A percentile compares a stretch with the other conserved stretches of the same genome.
Conservation (phyloP, 148 eudicot species). For the Selenicereus undatus region DNA sequence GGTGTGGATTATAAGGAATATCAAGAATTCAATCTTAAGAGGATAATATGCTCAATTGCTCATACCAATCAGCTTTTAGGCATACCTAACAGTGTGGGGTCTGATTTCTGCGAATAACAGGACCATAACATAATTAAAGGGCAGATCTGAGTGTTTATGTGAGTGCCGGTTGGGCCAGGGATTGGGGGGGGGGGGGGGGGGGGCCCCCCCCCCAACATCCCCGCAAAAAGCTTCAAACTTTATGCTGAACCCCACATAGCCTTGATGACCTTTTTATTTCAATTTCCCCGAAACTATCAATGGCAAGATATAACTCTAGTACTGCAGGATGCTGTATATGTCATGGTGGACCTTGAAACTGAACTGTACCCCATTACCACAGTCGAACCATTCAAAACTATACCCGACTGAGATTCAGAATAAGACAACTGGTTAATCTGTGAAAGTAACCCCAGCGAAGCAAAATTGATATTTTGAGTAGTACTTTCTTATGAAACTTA, state of each 20-base stretch:
- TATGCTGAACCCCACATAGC: not conserved
- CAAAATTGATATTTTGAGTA: not conserved
- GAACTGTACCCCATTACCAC: not conserved
- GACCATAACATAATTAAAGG: not conserved
- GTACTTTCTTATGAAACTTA: too few relatives aligned
- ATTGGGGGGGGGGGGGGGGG: not conserved
- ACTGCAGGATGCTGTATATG: not conserved
- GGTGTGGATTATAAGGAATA: not conserved
- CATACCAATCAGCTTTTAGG: not conserved
- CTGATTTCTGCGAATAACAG: not conserved
- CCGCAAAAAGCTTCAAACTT: not conserved
- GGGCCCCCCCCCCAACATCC: too few relatives aligned
- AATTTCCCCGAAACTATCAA: not conserved
- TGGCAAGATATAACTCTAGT: not conserved
- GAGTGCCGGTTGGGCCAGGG: not conserved
- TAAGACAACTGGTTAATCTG: not conserved
- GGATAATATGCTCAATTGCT: not conserved
- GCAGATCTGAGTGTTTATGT: constrained; percentile 2
- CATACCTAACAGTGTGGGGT: constrained; percentile 1
- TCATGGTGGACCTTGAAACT: not conserved
- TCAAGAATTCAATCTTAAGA: not conserved
- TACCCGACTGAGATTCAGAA: not conserved
- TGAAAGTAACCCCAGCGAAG: too few relatives aligned
- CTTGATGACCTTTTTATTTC: not conserved
- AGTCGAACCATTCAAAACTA: not conserved